Evolutionary conservation across 495 filamentous ascomycete genomes (phyloP), one percentile per base, ranked within the genome.

Genomic region (Gamarada debralockiae): DNA sequence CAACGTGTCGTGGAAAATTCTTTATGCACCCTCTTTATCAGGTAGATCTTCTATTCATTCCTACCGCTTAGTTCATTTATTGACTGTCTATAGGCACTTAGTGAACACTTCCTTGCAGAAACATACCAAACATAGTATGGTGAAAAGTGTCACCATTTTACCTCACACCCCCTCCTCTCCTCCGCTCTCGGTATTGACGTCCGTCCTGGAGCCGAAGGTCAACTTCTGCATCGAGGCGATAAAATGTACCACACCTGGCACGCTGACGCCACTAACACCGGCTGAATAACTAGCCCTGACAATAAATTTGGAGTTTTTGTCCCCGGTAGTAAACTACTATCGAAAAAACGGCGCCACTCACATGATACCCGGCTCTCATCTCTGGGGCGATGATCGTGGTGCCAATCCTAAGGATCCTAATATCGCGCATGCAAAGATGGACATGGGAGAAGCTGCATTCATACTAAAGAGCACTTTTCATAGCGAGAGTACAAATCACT

Each of bases 291-390:
- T 5, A 27, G 42, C 14, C 41, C 51, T 1, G 60, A 62, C 22
- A 54, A 59, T 48, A 45, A 58, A 1, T 27, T 69, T 8, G 65
- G 65, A 1, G 55, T 69, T n/a, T 65, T 71, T 37, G 62, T 71
- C 24, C 63, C 67, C 8, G 68, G 62, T 5, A 61, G 65, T n/a
- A 65, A 46, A 68, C 64, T 14, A 63, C 56, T 1, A 44, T 57
- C 15, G 65, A 57, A 8, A n/a, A n/a, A 71, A 71, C 20, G 67
- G 68, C 1, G 68, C 68, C 1, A 71, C 68, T 23, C 31, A 57
- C 27, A 38, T 67, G 39, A 53, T 65, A 12, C 57, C 62, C 6
- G 64, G 64, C 2, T 66, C 64, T 3, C 64, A 65, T 48, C 46
- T 63, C 12, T 63, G 59, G 62, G 64, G 59, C 7, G 46, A 61